Percentiles rank a stretch among this genome's conserved stretches.
Evolutionary conservation across 1,139 yeast species (phyloP).

Genomic region (Kodamaea plutei): DNA sequence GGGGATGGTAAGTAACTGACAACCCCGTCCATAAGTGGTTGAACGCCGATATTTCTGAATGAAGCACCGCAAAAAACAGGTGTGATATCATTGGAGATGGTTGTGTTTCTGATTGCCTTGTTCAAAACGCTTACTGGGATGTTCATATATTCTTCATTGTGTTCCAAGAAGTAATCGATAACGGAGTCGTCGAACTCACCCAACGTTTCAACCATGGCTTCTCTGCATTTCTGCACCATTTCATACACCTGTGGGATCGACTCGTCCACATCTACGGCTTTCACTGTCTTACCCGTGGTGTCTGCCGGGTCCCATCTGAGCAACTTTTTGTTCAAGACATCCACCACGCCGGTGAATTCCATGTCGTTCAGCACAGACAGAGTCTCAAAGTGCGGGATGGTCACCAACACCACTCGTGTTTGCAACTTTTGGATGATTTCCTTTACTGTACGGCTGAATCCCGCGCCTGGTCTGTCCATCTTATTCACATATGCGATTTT

Average conservation of each 20-base stretch:
- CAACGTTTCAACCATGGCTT: conserved; percentile 75
- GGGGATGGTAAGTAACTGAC: conserved; percentile 82
- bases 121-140: conserved; percentile 52
- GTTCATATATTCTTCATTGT: conserved; percentile 64
- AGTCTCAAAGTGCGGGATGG: conserved; percentile 65
- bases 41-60: conserved; percentile 89
- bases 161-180: conserved; percentile 70
- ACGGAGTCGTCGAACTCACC: conserved; percentile 78
- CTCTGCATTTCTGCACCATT: conserved; percentile 57
- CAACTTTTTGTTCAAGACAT: conserved; percentile 64
- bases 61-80: conserved; percentile 95
- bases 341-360: conserved; percentile 75
- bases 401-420: conserved; percentile 70
- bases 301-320: conserved; percentile 57
- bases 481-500: conserved; percentile 79
- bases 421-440: conserved; percentile 78
- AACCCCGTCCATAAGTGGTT: conserved; percentile 85
- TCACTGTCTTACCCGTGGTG: conserved; percentile 54
- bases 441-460: conserved; percentile 82
- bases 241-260: conserved; percentile 30
- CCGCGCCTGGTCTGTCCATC: conserved; percentile 97
- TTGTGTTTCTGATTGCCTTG: conserved; percentile 58
- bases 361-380: conserved; percentile 35
- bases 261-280: conserved; percentile 36
- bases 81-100: conserved; percentile 53